phyloP scores from a whole-genome alignment of 2,329 filamentous ascomycete species.

The Phialophora verrucosa region DNA sequence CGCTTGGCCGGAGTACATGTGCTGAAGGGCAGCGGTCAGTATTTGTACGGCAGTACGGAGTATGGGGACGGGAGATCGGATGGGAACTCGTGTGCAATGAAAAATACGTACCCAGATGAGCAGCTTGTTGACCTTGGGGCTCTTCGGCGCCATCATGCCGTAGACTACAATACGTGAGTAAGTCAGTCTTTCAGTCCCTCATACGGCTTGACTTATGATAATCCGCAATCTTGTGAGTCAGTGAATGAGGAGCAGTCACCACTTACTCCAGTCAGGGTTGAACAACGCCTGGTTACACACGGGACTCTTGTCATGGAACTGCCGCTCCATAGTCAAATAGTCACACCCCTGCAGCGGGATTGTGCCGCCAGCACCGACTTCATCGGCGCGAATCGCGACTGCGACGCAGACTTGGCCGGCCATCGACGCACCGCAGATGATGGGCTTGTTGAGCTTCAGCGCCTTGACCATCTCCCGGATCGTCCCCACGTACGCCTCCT shows the following conservation, averaged over 20 bases:
- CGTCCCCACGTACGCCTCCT: slow-evolving; percentile 55
- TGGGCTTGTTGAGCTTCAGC: slow-evolving; percentile 51
- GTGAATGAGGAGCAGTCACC: no score
- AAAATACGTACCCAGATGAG: slow-evolving; percentile 49
- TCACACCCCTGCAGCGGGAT: slow-evolving; percentile 53
- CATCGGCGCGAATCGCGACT: slow-evolving; percentile 54
- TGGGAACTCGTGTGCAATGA: not conserved
- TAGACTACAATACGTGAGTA: slow-evolving; percentile 43
- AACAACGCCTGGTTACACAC: slow-evolving; percentile 56
- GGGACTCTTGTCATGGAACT: slow-evolving; percentile 54
- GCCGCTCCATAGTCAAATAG: slow-evolving; percentile 44
- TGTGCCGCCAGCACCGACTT: slow-evolving; percentile 54
- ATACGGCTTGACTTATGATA: no score
- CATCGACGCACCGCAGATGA: slow-evolving; percentile 53
- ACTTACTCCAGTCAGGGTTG: slow-evolving; percentile 53
- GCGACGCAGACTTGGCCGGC: slow-evolving; percentile 57
- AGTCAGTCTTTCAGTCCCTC: not conserved
- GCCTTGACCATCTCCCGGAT: slow-evolving; percentile 54
- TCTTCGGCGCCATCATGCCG: slow-evolving; percentile 56
- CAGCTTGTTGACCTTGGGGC: slow-evolving; percentile 53
- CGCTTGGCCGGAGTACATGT: slow-evolving; percentile 56
- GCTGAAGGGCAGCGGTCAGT: slow-evolving; percentile 39
- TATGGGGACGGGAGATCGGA: not conserved
- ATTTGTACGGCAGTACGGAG: not conserved
- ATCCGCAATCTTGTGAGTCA: no score